Percentiles rank a stretch among this genome's conserved stretches.
Evolutionary conservation across 169 alveolate genomes (phyloP).

Genomic region (Plasmodium gaboni): DNA sequence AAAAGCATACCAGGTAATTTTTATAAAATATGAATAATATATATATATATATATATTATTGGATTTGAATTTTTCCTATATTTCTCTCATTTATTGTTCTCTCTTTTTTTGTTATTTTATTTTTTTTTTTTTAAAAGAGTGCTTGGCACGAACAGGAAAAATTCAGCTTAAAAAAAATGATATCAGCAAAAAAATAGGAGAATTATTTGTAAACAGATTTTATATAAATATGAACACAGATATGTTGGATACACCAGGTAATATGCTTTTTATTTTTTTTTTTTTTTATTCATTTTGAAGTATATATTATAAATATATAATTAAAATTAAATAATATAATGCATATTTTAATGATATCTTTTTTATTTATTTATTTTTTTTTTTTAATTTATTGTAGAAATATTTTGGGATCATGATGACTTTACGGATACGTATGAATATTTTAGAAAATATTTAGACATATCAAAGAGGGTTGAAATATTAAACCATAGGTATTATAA

Average conservation of each 20-base stretch:
- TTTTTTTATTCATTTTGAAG: neutral
- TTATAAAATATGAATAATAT: neutral
- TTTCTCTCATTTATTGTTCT: neutral
- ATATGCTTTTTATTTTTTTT: neutral
- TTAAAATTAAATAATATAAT: neutral
- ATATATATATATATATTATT: neutral
- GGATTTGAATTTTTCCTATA: neutral
- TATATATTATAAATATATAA: neutral
- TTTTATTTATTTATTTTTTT: neutral
- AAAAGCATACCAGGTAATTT: constrained; percentile 84
- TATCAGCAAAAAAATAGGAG: constrained; percentile 88
- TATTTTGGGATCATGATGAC: constrained; percentile 91
- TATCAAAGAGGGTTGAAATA: constrained; percentile 89
- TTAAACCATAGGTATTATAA: constrained; percentile 85
- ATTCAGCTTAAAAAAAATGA: constrained; percentile 86
- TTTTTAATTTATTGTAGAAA: constrained; percentile 72
- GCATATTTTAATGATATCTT: neutral
- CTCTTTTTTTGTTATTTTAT: neutral
- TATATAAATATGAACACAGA: constrained; percentile 89
- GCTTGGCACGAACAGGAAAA: constrained; percentile 87
- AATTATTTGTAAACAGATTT: constrained; percentile 87
- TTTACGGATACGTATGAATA: constrained; percentile 86
- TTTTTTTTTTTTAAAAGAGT: constrained; percentile 75
- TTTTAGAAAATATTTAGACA: constrained; percentile 87
- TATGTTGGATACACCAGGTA: constrained; percentile 89